These are phyloP conservation scores for Anethum foeniculum DNA, from an alignment of 140 eudicot genomes.

Conservation along the genomic window DNA sequence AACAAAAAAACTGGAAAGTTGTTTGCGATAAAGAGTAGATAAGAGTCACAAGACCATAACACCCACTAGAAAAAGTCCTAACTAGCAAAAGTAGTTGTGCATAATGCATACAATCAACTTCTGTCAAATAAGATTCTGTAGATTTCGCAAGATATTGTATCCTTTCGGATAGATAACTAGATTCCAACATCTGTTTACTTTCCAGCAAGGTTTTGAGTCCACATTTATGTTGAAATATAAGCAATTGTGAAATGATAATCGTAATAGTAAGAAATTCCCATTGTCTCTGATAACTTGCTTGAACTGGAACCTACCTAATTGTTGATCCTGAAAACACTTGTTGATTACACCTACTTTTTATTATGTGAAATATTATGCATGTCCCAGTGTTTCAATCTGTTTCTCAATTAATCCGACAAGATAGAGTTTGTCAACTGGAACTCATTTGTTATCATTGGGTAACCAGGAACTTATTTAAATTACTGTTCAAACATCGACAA, in stretches of 20 bases:
- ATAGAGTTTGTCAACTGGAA: conserved; percentile 4
- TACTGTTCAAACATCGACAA: not conserved
- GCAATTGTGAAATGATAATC: conserved; percentile 19
- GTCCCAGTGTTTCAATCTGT: not conserved
- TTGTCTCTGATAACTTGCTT: not conserved
- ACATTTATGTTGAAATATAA: conserved; percentile 18
- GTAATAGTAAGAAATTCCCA: not conserved
- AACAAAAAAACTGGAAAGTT: conserved; percentile 1
- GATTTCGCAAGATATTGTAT: conserved; percentile 26
- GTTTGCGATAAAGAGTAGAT: conserved; percentile 13
- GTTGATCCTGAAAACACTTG: not conserved
- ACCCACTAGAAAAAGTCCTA: conserved; percentile 2
- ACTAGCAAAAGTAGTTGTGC: conserved; percentile 20
- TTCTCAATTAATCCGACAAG: conserved; percentile 11
- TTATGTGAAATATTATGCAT: not conserved
- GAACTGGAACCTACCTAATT: not conserved
- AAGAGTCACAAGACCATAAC: conserved; percentile 13
- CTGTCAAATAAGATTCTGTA: conserved; percentile 22
- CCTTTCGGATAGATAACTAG: conserved; percentile 29
- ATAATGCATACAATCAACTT: conserved; percentile 25
- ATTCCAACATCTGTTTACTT: conserved; percentile 35
- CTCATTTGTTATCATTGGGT: not conserved
- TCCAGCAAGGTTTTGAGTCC: conserved; percentile 27
- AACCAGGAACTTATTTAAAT: not conserved
- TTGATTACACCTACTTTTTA: not conserved